Evolutionary conservation across 2,329 filamentous ascomycete species (phyloP).

Genomic region (Penicillium janthinellum): DNA sequence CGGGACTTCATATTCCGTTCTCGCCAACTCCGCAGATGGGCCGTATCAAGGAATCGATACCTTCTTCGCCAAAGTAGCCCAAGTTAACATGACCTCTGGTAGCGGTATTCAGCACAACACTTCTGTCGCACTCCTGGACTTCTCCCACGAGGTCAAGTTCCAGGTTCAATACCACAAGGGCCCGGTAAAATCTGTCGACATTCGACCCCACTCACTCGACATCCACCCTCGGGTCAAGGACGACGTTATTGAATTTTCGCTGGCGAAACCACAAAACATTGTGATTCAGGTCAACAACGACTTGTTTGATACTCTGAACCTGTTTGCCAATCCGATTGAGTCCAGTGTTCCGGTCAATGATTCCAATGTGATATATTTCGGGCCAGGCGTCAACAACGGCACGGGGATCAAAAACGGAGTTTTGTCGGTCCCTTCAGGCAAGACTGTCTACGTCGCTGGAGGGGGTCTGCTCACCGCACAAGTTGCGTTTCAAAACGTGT

Average conservation of each 20-base stretch:
- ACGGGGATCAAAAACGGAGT: not conserved
- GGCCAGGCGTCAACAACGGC: not conserved
- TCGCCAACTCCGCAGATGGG: not conserved
- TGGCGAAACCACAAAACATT: not conserved
- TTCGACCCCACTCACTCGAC: not conserved
- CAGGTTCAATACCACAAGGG: not conserved
- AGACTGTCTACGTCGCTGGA: not conserved
- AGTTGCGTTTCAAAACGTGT: not conserved
- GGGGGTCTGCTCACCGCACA: not conserved
- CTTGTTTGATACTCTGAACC: not conserved
- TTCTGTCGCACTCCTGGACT: not conserved
- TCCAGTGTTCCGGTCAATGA: not conserved
- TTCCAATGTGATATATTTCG: not conserved
- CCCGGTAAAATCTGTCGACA: not conserved
- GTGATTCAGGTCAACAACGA: not conserved
- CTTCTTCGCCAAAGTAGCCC: not conserved
- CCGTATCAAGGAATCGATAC: not conserved
- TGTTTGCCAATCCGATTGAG: not conserved
- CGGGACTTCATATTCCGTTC: not conserved
- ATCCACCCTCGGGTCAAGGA: not conserved
- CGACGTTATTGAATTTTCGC: not conserved
- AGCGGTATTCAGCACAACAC: not conserved
- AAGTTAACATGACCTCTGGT: not conserved
- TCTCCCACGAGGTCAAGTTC: not conserved
- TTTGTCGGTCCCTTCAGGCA: not conserved